These are phyloP conservation scores for Tulasnella sp. DNA, from an alignment of 768 basidiomycete genomes.

Conservation along the genomic window DNA sequence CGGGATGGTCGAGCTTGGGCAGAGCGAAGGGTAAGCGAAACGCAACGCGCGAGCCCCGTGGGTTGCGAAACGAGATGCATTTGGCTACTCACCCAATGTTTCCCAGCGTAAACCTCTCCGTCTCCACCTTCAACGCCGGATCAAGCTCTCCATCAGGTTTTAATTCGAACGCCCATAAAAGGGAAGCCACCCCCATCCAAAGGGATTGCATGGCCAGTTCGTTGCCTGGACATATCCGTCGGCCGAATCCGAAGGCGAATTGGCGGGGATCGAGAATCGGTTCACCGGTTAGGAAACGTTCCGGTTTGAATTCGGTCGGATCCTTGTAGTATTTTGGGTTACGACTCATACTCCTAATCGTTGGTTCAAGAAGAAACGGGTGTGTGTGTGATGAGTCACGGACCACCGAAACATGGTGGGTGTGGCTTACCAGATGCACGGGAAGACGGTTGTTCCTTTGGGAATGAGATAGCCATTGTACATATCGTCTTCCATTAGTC, in stretches of 20 bases:
- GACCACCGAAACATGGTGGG: neutral
- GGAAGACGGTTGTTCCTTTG: constrained; percentile 20
- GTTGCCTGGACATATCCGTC: constrained; percentile 24
- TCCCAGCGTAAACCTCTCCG: neutral
- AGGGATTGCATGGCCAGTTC: constrained; percentile 4
- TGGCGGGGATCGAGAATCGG: constrained; percentile 11
- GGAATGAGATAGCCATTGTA: constrained; percentile 35
- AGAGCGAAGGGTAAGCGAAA: too few species aligned
- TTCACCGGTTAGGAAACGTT: constrained; percentile 20
- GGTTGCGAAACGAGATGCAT: too few species aligned
- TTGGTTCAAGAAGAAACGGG: neutral
- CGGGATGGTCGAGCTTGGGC: neutral
- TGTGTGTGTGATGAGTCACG: neutral
- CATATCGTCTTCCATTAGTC: constrained; percentile 31
- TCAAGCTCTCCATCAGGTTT: neutral
- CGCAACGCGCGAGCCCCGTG: too few species aligned
- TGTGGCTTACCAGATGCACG: neutral
- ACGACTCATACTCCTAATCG: neutral
- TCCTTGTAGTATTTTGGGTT: neutral
- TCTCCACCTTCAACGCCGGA: neutral
- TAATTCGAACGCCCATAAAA: constrained; percentile 2
- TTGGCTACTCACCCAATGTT: neutral
- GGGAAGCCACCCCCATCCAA: constrained; percentile 4
- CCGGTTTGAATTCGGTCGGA: constrained; percentile 30
- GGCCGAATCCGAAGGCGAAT: constrained; percentile 22